Percentiles rank a stretch among this genome's conserved stretches.
These are phyloP conservation scores for Porpolomopsis calyptriformis DNA, from an alignment of 768 basidiomycete genomes.

Conservation along the genomic window DNA sequence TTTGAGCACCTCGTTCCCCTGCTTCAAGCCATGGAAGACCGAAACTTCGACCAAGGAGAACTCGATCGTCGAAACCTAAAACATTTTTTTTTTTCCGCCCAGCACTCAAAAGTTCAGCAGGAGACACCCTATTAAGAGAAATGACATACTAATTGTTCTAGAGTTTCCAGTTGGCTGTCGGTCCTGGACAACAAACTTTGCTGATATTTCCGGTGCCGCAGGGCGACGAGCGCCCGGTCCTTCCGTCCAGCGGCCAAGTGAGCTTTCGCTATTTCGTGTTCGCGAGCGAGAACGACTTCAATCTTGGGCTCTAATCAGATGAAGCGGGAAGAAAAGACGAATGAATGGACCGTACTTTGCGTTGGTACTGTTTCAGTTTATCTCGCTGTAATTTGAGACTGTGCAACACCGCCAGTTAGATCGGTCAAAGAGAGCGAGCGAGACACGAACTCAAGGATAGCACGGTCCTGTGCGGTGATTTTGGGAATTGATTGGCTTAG, in stretches of 20 bases:
- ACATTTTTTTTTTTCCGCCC: too few species aligned
- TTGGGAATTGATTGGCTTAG: conserved; percentile 68
- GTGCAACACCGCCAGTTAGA: conserved; percentile 8
- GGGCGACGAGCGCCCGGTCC: conserved; percentile 76
- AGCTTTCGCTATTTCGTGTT: conserved; percentile 79
- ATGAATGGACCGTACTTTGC: conserved; percentile 45
- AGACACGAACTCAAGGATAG: conserved; percentile 80
- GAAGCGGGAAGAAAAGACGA: not conserved
- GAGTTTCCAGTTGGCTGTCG: conserved; percentile 75
- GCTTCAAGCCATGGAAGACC: conserved; percentile 83
- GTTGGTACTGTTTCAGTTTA: conserved; percentile 92
- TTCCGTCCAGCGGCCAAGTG: conserved; percentile 77
- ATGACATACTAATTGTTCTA: conserved; percentile 73
- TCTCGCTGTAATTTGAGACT: conserved; percentile 95
- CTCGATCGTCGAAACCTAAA: conserved; percentile 89
- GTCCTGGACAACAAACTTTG: conserved; percentile 80
- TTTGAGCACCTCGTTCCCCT: conserved; percentile 87
- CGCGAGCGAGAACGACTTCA: conserved; percentile 74
- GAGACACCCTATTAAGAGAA: not conserved
- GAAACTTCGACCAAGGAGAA: conserved; percentile 92
- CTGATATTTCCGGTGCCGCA: conserved; percentile 90
- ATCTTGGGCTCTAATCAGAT: conserved; percentile 45
- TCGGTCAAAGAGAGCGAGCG: conserved; percentile 7
- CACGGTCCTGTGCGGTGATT: conserved; percentile 87
- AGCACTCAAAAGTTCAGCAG: not conserved